Evolutionary conservation across 192 early-diverging fungal genomes (phyloP).

Genomic region (Linnemannia elongata): DNA sequence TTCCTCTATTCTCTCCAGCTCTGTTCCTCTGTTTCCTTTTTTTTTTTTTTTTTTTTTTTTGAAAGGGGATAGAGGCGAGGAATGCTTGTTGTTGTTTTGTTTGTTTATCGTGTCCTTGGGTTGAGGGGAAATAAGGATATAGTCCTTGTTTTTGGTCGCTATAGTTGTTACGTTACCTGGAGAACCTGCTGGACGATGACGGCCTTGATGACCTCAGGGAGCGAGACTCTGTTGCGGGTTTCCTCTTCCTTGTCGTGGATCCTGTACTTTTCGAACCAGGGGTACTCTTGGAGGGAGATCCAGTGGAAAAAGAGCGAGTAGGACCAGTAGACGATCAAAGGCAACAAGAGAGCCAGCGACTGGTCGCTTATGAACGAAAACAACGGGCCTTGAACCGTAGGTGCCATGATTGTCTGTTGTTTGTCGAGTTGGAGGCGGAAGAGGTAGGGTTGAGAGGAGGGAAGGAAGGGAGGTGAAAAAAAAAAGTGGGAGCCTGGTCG

Average conservation of each 20-base stretch:
- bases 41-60: no score
- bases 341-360: conserved; percentile 64
- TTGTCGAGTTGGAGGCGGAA: background rate
- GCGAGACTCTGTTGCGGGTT: conserved; percentile 74
- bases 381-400: conserved; percentile 54
- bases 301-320: conserved; percentile 78
- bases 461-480: background rate
- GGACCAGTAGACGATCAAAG: conserved; percentile 76
- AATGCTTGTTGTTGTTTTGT: background rate
- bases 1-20: background rate
- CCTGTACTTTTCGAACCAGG: conserved; percentile 78
- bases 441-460: background rate
- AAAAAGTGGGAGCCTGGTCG: conserved; percentile 4
- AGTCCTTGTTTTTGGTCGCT: background rate
- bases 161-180: conserved; percentile 57
- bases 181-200: conserved; percentile 79
- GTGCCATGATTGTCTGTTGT: conserved; percentile 33
- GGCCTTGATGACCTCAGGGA: conserved; percentile 70
- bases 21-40: background rate
- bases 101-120: background rate
- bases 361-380: conserved; percentile 65
- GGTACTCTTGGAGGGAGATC: conserved; percentile 68
- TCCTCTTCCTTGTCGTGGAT: conserved; percentile 71
- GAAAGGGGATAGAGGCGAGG: background rate
- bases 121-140: background rate